These are phyloP conservation scores for Anthracocystis walkeri DNA, from an alignment of 1,284 basidiomycete genomes.

Conservation along the genomic window DNA sequence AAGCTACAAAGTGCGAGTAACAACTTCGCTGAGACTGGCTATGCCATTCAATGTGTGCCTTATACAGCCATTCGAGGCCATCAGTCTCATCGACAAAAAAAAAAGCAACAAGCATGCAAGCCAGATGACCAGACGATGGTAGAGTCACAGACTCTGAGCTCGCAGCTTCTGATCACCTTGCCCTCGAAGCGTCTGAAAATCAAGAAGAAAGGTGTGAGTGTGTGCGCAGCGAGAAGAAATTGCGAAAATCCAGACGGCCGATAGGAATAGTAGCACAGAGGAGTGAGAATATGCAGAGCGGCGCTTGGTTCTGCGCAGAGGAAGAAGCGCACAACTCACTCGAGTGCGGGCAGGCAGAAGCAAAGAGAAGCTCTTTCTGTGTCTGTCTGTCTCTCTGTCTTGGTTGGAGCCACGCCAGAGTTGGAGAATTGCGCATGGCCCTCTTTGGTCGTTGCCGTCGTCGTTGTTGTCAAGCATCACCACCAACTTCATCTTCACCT, in stretches of 20 bases:
- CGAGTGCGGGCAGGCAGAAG: constrained; percentile 1
- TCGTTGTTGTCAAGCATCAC: constrained; percentile 14
- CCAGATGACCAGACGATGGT: no score
- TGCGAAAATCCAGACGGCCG: constrained; percentile 19
- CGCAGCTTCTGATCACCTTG: constrained; percentile 4
- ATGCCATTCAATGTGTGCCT: no score
- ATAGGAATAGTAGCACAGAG: constrained; percentile 13
- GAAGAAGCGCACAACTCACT: constrained; percentile 29
- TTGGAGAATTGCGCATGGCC: constrained; percentile 6
- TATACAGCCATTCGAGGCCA: no score
- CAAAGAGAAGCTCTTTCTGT: background rate
- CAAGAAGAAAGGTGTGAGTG: background rate
- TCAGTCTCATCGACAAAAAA: no score
- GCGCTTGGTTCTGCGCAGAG: constrained; percentile 8
- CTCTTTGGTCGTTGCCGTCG: constrained; percentile 14
- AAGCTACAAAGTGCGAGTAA: background rate
- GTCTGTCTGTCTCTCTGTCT: no score
- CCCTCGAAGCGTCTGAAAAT: background rate
- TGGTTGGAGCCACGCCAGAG: constrained; percentile 4
- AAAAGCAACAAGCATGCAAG: no score
- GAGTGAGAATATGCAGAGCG: background rate
- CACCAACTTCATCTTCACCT: constrained; percentile 5
- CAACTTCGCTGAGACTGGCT: no score
- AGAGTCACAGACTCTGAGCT: background rate
- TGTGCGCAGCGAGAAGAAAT: background rate